Conservation (phyloP, 345 rosid species). For the Capsella bursapastoris region DNA sequence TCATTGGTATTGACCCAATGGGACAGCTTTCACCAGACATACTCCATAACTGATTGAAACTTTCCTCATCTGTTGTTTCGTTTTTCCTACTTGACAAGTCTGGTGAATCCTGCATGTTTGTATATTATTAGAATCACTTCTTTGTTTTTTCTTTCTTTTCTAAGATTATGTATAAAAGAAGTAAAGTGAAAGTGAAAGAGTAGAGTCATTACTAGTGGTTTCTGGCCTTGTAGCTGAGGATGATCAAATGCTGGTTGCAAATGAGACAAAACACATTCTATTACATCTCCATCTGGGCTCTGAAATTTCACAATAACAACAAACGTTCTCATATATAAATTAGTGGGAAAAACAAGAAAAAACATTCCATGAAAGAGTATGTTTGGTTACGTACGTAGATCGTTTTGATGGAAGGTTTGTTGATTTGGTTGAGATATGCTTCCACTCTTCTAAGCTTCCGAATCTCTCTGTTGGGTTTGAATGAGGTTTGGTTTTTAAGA, state of each 20-base stretch:
- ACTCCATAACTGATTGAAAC: constrained; percentile 74
- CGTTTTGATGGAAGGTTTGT: constrained; percentile 89
- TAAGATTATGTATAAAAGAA: background rate
- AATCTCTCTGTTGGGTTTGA: constrained; percentile 53
- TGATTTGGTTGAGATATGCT: constrained; percentile 68
- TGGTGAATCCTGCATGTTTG: constrained; percentile 62
- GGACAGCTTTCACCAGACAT: constrained; percentile 83
- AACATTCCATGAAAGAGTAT: background rate
- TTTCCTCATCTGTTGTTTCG: constrained; percentile 52
- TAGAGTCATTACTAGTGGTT: constrained; percentile 59
- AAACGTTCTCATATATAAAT: background rate
- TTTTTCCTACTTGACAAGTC: constrained; percentile 57
- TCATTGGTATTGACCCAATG: constrained; percentile 80
- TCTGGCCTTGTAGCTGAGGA: constrained; percentile 76
- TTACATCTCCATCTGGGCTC: constrained; percentile 98
- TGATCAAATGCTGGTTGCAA: constrained; percentile 96
- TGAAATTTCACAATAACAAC: constrained; percentile 40
- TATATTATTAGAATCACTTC: constrained; percentile 20
- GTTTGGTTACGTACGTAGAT: constrained; percentile 69
- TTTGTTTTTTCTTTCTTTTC: background rate
- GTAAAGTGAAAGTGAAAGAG: background rate
- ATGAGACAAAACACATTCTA: constrained; percentile 86
- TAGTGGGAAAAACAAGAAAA: background rate
- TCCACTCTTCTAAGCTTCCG: constrained; percentile 58
- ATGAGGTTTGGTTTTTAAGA: constrained; percentile 53